A percentile compares a stretch with the other conserved stretches of the same genome.
These are phyloP conservation scores for Blastomyces gilchristii DNA, from an alignment of 2,329 filamentous ascomycete species.

Conservation along the genomic window DNA sequence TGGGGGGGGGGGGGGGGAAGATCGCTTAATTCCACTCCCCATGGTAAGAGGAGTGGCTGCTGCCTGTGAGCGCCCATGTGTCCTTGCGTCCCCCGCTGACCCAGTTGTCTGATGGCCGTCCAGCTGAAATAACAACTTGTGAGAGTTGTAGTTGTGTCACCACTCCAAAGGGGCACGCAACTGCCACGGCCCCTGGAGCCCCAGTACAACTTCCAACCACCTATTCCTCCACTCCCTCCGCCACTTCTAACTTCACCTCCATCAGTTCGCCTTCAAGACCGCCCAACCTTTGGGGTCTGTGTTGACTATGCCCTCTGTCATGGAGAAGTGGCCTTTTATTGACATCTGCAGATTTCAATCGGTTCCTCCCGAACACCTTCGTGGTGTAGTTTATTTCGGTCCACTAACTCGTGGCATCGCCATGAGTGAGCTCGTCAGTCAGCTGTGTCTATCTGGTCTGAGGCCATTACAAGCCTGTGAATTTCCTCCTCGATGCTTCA, in stretches of 20 bases:
- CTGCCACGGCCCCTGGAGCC: slow-evolving; percentile 3
- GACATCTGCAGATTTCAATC: background rate
- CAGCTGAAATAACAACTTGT: background rate
- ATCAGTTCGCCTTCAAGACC: background rate
- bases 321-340: background rate
- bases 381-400: background rate
- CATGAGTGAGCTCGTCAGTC: background rate
- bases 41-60: background rate
- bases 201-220: background rate
- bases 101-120: background rate
- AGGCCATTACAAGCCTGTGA: background rate
- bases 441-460: background rate
- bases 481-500: background rate
- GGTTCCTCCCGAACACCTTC: background rate
- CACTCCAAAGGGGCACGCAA: slow-evolving; percentile 4
- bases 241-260: background rate
- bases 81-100: background rate
- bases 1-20: background rate
- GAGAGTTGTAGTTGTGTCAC: background rate
- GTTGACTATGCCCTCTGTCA: background rate
- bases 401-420: background rate
- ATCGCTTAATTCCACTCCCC: background rate
- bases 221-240: background rate
- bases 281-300: background rate
- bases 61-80: background rate